A percentile compares a stretch with the other conserved stretches of the same genome.
Evolutionary conservation across 108 stramenopile genomes (phyloP).

Genomic region (Conticribra weissflogii): DNA sequence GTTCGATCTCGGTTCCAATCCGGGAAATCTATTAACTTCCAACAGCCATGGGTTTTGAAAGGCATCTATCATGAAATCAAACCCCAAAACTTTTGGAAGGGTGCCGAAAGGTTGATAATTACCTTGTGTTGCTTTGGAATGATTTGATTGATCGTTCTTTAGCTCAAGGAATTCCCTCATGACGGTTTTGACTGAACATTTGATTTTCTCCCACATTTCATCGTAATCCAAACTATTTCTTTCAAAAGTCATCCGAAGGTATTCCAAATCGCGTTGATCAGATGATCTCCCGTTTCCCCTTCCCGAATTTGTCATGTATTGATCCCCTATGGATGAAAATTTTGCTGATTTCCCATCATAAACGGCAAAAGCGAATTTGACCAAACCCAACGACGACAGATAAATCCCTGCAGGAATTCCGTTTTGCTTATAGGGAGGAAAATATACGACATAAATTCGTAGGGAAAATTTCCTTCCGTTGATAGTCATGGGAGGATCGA

Average conservation of each 20-base stretch:
- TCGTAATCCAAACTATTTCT: constrained; percentile 20
- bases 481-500: constrained; percentile 62
- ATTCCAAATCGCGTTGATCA: constrained; percentile 56
- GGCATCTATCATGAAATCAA: constrained; percentile 72
- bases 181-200: constrained; percentile 16
- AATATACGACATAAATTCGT: constrained; percentile 73
- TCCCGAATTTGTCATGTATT: constrained; percentile 84
- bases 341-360: constrained; percentile 8
- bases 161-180: constrained; percentile 29
- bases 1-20: constrained; percentile 35
- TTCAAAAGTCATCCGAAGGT: constrained; percentile 40
- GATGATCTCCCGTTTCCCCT: constrained; percentile 50
- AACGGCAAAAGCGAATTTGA: constrained; percentile 62
- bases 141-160: background rate
- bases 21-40: constrained; percentile 83
- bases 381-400: constrained; percentile 62
- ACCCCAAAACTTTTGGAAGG: constrained; percentile 78
- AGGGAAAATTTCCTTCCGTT: constrained; percentile 67
- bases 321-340: constrained; percentile 17
- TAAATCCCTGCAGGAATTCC: constrained; percentile 33
- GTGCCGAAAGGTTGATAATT: constrained; percentile 16
- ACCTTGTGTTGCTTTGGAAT: background rate
- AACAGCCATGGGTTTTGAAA: constrained; percentile 60
- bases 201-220: constrained; percentile 24
- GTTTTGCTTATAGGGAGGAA: constrained; percentile 26